Conservation (phyloP, 352 stramenopile species). For the Phytophthora lateralis region DNA sequence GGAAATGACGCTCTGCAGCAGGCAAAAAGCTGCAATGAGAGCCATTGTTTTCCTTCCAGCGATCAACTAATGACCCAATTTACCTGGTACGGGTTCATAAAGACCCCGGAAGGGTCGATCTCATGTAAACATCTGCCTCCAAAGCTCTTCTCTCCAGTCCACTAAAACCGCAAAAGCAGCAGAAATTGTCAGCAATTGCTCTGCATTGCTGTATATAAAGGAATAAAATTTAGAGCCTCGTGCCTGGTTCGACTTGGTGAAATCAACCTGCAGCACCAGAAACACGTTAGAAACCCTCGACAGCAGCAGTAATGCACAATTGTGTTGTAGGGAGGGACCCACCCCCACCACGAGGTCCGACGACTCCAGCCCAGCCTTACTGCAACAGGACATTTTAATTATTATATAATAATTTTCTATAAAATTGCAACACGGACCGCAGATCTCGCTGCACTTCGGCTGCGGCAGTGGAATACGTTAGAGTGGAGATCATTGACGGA, state of each 20-base stretch:
- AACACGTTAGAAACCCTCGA: neutral
- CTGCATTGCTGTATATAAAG: neutral
- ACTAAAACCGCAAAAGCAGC: slow-evolving; percentile 32
- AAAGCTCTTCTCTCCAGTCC: slow-evolving; percentile 68
- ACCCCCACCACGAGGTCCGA: slow-evolving; percentile 61
- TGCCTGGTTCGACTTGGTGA: slow-evolving; percentile 74
- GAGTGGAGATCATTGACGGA: neutral
- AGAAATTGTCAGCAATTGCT: neutral
- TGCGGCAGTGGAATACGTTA: slow-evolving; percentile 7
- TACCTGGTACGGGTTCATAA: slow-evolving; percentile 73
- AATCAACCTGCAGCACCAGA: slow-evolving; percentile 49
- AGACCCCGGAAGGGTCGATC: slow-evolving; percentile 54
- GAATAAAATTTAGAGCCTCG: neutral
- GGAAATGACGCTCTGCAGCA: slow-evolving; percentile 57
- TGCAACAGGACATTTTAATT: slow-evolving; percentile 8
- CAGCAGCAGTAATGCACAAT: neutral
- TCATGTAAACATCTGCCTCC: slow-evolving; percentile 63
- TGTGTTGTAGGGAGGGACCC: neutral
- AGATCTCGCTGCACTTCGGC: slow-evolving; percentile 49
- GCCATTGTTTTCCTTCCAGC: neutral
- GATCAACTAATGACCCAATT: neutral
- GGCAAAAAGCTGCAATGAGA: neutral
- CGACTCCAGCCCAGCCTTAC: slow-evolving; percentile 55
- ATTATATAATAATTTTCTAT: neutral
- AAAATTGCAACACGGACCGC: slow-evolving; percentile 16